Percentiles rank a stretch among this genome's conserved stretches.
Evolutionary conservation across 768 basidiomycete species (phyloP).

Genomic region (Auricularia auricula-judae): DNA sequence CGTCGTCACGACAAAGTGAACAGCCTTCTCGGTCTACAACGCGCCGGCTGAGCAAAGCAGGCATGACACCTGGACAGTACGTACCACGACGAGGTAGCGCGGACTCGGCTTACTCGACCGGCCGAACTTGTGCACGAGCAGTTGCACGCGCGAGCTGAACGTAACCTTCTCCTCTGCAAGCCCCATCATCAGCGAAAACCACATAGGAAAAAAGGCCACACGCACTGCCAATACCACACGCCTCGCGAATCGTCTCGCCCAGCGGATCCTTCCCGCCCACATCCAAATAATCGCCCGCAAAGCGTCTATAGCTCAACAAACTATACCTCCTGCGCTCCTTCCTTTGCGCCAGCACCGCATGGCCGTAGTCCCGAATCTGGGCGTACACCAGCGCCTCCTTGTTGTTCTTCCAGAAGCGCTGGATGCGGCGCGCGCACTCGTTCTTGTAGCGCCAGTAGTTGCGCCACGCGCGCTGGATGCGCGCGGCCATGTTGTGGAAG

Average conservation of each 20-base stretch:
- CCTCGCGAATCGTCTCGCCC: slow-evolving; percentile 61
- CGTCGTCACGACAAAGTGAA: slow-evolving; percentile 60
- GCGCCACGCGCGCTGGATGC: slow-evolving; percentile 93
- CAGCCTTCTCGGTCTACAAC: slow-evolving; percentile 68
- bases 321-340: slow-evolving; percentile 93
- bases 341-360: slow-evolving; percentile 58
- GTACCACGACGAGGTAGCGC: slow-evolving; percentile 78
- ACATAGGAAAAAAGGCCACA: slow-evolving; percentile 2
- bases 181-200: background rate
- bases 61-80: slow-evolving; percentile 18
- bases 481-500: slow-evolving; percentile 98
- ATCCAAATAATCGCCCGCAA: slow-evolving; percentile 93
- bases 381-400: slow-evolving; percentile 87
- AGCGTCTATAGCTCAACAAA: slow-evolving; percentile 86
- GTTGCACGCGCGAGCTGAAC: slow-evolving; percentile 73
- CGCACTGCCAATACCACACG: slow-evolving; percentile 67
- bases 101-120: slow-evolving; percentile 90
- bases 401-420: slow-evolving; percentile 98
- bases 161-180: slow-evolving; percentile 63
- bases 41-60: slow-evolving; percentile 3
- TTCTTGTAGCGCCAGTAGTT: slow-evolving; percentile 94
- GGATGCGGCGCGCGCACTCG: slow-evolving; percentile 90
- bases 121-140: slow-evolving; percentile 73
- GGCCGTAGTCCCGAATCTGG: slow-evolving; percentile 88
- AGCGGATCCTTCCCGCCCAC: slow-evolving; percentile 66